These are phyloP conservation scores for Cordyceps pruinosa DNA, from an alignment of 2,329 filamentous ascomycete genomes.

Conservation along the genomic window DNA sequence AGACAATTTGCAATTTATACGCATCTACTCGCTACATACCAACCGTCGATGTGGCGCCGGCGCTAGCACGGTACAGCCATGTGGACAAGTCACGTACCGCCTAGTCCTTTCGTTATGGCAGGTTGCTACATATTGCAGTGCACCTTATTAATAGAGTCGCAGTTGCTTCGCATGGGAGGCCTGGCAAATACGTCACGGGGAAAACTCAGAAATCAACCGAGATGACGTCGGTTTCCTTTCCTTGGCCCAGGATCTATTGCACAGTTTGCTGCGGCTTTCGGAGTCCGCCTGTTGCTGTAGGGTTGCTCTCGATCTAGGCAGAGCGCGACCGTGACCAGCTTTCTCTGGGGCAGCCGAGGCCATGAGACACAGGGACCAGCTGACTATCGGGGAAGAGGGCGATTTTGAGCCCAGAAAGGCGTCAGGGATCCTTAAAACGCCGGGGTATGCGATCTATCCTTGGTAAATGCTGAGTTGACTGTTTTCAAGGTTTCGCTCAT, in stretches of 20 bases:
- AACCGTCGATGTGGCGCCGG: background rate
- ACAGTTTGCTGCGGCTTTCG: background rate
- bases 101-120: background rate
- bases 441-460: background rate
- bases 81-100: constrained; percentile 5
- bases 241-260: background rate
- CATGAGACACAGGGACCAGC: constrained; percentile 4
- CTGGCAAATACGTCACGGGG: background rate
- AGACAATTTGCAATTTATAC: too few species aligned
- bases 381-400: constrained; percentile 1
- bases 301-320: background rate
- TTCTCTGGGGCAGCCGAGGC: background rate
- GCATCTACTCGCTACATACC: background rate
- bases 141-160: background rate
- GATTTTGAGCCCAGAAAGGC: background rate
- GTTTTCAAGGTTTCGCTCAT: background rate
- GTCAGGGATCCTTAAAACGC: background rate
- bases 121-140: background rate
- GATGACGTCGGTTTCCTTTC: background rate
- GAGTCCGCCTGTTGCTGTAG: background rate
- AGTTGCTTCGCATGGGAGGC: background rate
- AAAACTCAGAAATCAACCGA: background rate
- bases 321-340: background rate
- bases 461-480: background rate
- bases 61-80: constrained; percentile 2